Percentiles rank a stretch among this genome's conserved stretches.
phyloP scores from a whole-genome alignment of 2,329 filamentous ascomycete genomes.

The Nothophaeocryptopus gaeumannii region DNA sequence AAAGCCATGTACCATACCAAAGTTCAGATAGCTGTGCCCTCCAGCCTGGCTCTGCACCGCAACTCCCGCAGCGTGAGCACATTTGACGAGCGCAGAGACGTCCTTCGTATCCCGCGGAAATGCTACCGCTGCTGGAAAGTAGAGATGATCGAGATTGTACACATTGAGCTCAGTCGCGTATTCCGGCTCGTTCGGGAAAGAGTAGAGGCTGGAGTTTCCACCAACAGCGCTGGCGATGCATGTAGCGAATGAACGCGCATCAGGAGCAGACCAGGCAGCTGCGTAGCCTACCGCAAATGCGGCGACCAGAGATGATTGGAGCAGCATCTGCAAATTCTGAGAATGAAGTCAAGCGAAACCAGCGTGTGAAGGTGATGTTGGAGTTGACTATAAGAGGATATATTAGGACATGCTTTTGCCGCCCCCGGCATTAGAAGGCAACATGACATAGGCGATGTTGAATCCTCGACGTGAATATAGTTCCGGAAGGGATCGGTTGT shows the following conservation, averaged over 20 bases:
- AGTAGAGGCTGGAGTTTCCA: constrained; percentile 6
- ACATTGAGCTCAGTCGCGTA: constrained; percentile 7
- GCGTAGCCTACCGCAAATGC: no score
- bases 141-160: constrained; percentile 17
- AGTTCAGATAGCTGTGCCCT: constrained; percentile 17
- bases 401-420: no score
- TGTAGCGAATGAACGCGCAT: background rate
- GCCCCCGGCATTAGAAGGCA: no score
- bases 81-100: constrained; percentile 13
- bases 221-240: constrained; percentile 13
- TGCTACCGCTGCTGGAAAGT: constrained; percentile 13
- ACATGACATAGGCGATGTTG: no score
- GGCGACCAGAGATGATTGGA: no score
- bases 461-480: no score
- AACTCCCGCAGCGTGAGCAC: constrained; percentile 3
- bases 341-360: no score
- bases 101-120: constrained; percentile 7
- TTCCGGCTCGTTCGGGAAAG: constrained; percentile 7
- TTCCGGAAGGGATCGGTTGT: no score
- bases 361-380: no score
- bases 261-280: no score
- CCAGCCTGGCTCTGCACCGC: constrained; percentile 13
- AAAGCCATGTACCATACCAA: background rate
- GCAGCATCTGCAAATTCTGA: no score
- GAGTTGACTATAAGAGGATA: no score